Evolutionary conservation across 495 filamentous ascomycete genomes (phyloP).

Genomic region (Tetracladium setigerum): DNA sequence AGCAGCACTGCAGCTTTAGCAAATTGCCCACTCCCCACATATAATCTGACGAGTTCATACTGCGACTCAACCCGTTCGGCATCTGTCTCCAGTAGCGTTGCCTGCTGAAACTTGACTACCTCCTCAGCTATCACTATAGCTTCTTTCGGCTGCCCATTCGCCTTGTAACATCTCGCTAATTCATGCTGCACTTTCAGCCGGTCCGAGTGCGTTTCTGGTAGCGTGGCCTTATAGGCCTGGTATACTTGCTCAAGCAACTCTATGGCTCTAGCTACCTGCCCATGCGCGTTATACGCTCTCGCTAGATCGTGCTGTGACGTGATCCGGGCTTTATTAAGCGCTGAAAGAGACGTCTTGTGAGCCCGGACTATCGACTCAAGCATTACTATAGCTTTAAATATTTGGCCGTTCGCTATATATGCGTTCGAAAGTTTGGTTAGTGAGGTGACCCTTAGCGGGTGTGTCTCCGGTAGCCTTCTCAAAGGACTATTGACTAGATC

Average conservation of each 20-base stretch:
- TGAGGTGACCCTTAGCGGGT: not conserved
- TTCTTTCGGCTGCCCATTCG: conserved; percentile 21
- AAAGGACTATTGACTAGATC: conserved; percentile 21
- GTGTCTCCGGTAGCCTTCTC: not conserved
- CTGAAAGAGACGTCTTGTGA: not conserved
- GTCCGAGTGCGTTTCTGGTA: conserved; percentile 8
- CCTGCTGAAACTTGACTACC: conserved; percentile 20
- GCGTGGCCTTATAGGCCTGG: conserved; percentile 12
- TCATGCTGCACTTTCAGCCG: conserved; percentile 11
- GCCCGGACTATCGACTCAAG: conserved; percentile 29
- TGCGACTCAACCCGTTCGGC: not conserved
- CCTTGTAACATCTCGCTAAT: not conserved
- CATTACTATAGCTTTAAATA: conserved; percentile 23
- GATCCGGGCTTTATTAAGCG: not conserved
- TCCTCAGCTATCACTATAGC: conserved; percentile 27
- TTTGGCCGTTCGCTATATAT: conserved; percentile 16
- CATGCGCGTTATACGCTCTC: conserved; percentile 7
- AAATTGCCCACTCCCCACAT: conserved; percentile 17
- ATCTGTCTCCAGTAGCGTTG: not conserved
- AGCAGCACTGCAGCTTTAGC: conserved; percentile 25
- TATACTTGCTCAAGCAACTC: conserved; percentile 30
- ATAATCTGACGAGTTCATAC: not conserved
- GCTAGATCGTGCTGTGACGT: conserved; percentile 9
- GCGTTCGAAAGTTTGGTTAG: not conserved
- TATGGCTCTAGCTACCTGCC: conserved; percentile 24